Evolutionary conservation across 2,329 filamentous ascomycete species (phyloP), one percentile per base, ranked within the genome.

Genomic region (Botrytis sinoallii): DNA sequence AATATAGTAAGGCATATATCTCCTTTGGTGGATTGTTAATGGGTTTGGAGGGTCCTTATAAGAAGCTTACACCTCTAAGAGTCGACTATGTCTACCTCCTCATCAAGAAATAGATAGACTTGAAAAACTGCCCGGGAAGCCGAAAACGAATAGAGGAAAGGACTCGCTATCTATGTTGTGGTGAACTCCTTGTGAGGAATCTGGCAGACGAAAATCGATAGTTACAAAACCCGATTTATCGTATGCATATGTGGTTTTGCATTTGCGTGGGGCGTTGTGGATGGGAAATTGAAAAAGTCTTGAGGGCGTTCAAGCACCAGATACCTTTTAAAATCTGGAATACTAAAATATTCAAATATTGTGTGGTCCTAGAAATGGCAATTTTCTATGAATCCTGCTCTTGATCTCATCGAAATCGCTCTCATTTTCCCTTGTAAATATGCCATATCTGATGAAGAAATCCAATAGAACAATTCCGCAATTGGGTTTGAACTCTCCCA

Each of bases 21-120:
- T 97, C 94, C 1, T 99, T 98, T 80, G 96, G 96, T 66, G 96
- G 96, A 12, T 85, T 99, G 77, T 84, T 99, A 79, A 91, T 98
- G 84, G 94, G 92, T 79, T 88, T 99, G 73, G 93, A 97, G 80
- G 96, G 97, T 9, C 96, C 96, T 3, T 96, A 97, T 83, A 97
- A 96, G 87, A 98, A 97, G 86, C 89, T 99, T 76, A 97, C 93
- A 48, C 92, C 94, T 42, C 85, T 99, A 81, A 90, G 94, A 79
- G 95, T 98, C 80, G 96, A 99, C 82, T 92, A 97, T 81, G 90
- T 97, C 76, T 99, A 99, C 82, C 88, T 99, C 75, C 88, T 98
- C 75, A 86, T 97, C 79, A 99, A 98, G 90, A 97, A 97, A 90
- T 95, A 84, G 80, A 66, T 44, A 57, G 52, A 7, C 14, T 4